Evolutionary conservation across 257 asterid species (phyloP).

Genomic region (Fraxinus anomala): DNA sequence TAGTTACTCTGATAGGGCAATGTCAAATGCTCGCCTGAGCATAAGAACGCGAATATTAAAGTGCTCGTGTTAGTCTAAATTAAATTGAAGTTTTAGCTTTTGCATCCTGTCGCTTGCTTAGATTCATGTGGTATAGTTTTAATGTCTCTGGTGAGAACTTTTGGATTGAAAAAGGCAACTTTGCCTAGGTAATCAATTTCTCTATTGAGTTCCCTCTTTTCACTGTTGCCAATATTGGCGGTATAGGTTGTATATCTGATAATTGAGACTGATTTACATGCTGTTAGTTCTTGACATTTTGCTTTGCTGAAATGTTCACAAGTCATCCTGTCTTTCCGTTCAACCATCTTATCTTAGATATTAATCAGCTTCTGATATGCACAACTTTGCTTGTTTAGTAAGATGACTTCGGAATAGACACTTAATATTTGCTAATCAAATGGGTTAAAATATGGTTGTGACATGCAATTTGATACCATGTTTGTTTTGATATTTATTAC

Average conservation of each 20-base stretch:
- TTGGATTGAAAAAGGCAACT: constrained; percentile 41
- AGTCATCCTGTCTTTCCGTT: background rate
- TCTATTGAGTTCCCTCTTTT: constrained; percentile 60
- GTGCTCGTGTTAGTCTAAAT: background rate
- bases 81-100: background rate
- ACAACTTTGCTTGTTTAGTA: background rate
- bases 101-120: background rate
- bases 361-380: background rate
- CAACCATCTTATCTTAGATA: background rate
- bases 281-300: constrained; percentile 6
- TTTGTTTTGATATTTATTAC: background rate
- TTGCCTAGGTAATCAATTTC: constrained; percentile 62
- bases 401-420: background rate
- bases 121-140: background rate
- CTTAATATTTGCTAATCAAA: background rate
- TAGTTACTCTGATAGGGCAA: constrained; percentile 50
- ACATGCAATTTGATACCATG: background rate
- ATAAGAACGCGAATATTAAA: background rate
- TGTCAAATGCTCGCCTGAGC: background rate
- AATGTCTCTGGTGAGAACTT: background rate
- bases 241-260: constrained; percentile 9
- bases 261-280: constrained; percentile 7
- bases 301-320: constrained; percentile 27
- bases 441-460: background rate
- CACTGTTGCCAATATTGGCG: constrained; percentile 47